Percentiles rank a stretch among this genome's conserved stretches.
phyloP scores from a whole-genome alignment of 169 alveolate genomes.

The Eimeria sp. region DNA sequence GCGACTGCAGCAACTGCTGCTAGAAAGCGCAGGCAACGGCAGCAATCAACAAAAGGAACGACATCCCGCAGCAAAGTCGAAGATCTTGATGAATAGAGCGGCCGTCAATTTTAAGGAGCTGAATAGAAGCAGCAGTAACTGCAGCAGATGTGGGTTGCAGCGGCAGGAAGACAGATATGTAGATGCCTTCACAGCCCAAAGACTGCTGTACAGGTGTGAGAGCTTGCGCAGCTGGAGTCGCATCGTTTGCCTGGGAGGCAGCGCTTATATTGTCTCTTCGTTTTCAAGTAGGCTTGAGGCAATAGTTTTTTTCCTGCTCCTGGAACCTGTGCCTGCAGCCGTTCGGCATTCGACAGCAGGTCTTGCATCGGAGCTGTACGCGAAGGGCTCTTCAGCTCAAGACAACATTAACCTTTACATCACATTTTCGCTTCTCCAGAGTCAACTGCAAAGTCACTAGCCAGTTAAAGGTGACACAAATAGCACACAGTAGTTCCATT shows the following conservation, averaged over 20 bases:
- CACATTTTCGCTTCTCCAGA: background rate
- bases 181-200: background rate
- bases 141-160: conserved; percentile 11
- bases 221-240: conserved; percentile 8
- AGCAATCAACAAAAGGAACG: background rate
- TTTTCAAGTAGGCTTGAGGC: background rate
- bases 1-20: conserved; percentile 19
- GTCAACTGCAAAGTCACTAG: background rate
- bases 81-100: conserved; percentile 4
- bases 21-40: conserved; percentile 22
- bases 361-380: background rate
- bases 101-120: background rate
- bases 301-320: background rate
- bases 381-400: background rate
- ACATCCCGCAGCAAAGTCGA: conserved; percentile 8
- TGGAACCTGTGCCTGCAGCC: background rate
- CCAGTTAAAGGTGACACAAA: background rate
- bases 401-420: background rate
- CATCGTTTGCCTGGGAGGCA: background rate
- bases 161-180: background rate
- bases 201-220: background rate
- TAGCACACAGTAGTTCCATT: too few relatives aligned
- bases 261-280: background rate
- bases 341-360: background rate
- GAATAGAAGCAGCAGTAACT: background rate